Base-by-base conservation (phyloP, 148 eudicot species). In the Cornus kousa region DNA sequence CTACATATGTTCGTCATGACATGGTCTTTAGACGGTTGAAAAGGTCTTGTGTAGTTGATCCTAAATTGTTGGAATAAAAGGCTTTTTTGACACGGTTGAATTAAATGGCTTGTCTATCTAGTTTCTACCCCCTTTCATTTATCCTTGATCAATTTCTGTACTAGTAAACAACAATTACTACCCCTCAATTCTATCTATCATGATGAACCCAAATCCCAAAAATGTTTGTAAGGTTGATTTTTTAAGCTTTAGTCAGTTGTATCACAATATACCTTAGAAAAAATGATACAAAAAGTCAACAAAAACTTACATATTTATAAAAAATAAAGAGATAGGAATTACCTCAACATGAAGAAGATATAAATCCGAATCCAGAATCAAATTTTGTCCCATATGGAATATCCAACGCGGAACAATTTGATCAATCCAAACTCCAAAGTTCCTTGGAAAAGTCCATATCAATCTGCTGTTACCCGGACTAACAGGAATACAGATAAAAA, bases 391-490 rank as follows among this genome's bases (percentile, higher is more conserved):
- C 35, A 91, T 65, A 78, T 91, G 95, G 79, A 91, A 89, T 66
- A 91, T 57, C 95, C 95, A 91, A 74, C 90, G 83, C 13, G 95
- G 93, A 65, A 91, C 80, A 74, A 91, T 80, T 68, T 80, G 83
- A 72, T 91, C 91, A 32, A 91, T 74, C 95, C 90, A 89, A 74
- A 91, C 91, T 3, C 88, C 93, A 73, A 87, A 84, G 74, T 91
- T 89, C 71, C 95, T 83, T 3, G 95, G 95, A 60, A 88, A 83
- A 7, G 85, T 33, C 89, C 90, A 92, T 86, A 94, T 94, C 80
- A 94, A 70, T 79, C 98, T 80, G 85, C 98, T 94, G 46, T 86
- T 86, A 46, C 98, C 97, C 19, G 98, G 98, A 82, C 97, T 91
- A 70, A 94, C 97, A 66, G 98, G 98, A 81, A 94, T 78, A 76